phyloP scores from a whole-genome alignment of 2,329 filamentous ascomycete species.

The Pseudogymnoascus destructans region DNA sequence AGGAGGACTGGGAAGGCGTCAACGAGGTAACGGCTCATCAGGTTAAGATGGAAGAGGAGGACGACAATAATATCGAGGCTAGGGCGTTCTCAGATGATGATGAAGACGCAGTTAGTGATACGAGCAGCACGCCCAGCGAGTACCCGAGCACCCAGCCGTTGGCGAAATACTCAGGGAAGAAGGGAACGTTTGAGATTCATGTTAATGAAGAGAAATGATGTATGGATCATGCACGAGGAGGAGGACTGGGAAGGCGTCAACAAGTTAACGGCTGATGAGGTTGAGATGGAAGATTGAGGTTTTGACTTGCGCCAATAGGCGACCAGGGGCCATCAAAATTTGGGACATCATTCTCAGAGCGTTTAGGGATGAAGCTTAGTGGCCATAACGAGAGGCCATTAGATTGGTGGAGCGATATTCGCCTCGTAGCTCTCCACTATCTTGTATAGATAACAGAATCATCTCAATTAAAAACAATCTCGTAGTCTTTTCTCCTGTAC shows the following conservation, averaged over 20 bases:
- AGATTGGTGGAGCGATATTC: not conserved
- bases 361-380: not conserved
- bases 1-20: constrained; percentile 13
- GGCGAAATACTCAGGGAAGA: not conserved
- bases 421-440: constrained; percentile 4
- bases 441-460: not conserved
- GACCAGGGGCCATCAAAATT: not conserved
- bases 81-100: constrained; percentile 11
- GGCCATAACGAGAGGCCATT: not conserved
- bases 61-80: constrained; percentile 23
- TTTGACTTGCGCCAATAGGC: not conserved
- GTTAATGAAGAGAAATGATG: constrained; percentile 19
- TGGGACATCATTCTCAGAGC: not conserved
- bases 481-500: not conserved
- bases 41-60: constrained; percentile 27
- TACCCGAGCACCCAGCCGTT: constrained; percentile 38
- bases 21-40: constrained; percentile 20
- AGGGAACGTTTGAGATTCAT: constrained; percentile 20
- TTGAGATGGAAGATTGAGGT: not conserved
- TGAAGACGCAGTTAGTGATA: constrained; percentile 24
- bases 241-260: constrained; percentile 11
- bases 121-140: constrained; percentile 41
- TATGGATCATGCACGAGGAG: constrained; percentile 20
- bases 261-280: constrained; percentile 20
- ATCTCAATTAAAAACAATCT: not conserved